These are phyloP conservation scores for Cyberlindnera mrakii DNA, from an alignment of 805 yeast genomes.

Conservation along the genomic window DNA sequence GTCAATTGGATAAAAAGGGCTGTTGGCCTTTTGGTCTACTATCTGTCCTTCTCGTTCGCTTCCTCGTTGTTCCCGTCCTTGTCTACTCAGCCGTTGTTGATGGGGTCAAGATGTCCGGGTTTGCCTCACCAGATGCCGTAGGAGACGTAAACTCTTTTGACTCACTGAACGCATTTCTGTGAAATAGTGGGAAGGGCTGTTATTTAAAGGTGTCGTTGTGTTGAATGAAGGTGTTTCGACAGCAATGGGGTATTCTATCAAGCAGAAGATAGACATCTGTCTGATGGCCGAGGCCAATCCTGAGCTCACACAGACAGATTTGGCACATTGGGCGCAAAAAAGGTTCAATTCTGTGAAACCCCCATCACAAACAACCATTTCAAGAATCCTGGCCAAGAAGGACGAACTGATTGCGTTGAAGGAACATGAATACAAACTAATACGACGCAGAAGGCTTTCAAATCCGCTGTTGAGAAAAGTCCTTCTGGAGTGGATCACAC, in stretches of 20 bases:
- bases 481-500: constrained; percentile 66
- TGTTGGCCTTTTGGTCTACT: background rate
- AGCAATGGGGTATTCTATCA: constrained; percentile 50
- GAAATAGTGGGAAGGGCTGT: too few species aligned
- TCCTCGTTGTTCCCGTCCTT: too few species aligned
- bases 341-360: constrained; percentile 45
- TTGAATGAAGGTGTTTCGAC: constrained; percentile 1
- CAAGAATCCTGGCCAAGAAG: constrained; percentile 52
- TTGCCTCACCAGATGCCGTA: too few species aligned
- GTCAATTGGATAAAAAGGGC: too few species aligned
- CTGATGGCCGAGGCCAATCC: constrained; percentile 64
- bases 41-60: background rate
- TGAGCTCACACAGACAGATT: constrained; percentile 58
- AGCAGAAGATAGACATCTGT: constrained; percentile 62
- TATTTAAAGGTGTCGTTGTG: too few species aligned
- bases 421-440: constrained; percentile 44
- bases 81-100: too few species aligned
- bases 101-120: background rate
- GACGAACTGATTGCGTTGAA: constrained; percentile 45
- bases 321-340: constrained; percentile 58
- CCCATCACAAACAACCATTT: constrained; percentile 65
- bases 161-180: too few species aligned
- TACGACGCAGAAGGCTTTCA: constrained; percentile 40
- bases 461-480: constrained; percentile 52
- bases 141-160: too few species aligned